Base-by-base conservation (phyloP, 2,329 filamentous ascomycete species). In the Cytospora paraplurivora region DNA sequence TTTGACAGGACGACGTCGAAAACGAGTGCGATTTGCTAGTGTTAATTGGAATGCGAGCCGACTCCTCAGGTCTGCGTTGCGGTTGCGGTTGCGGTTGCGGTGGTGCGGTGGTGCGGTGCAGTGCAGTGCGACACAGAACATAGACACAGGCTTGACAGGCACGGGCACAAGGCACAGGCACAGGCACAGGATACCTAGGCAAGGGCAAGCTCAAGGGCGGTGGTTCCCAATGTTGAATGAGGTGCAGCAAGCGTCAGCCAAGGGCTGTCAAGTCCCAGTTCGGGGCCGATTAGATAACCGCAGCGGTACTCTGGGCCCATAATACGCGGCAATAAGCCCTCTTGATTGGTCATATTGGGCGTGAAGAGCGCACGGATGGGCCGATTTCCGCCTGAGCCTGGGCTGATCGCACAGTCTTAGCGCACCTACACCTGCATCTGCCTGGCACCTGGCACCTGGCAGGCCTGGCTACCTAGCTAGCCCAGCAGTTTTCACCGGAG, bases 361-460 rank as follows among this genome's bases (percentile, higher is more conserved):
- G 17, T 44, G 41, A n/a, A 47, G 44, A 11, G 19, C n/a, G n/a
- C 15, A 44, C 13, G 44, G n/a, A 68, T 69, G 68, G 68, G 68
- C 62, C 68, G 68, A 68, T 69, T 61, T 68, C 66, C 63, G 67
- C 62, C 60, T 63, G 62, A 66, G 67, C 69, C 68, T 69, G 68
- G 66, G 68, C 68, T 69, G 68, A 69, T 69, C 62, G 62, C 33
- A 37, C 44, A 51, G 47, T 65, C 41, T 58, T 61, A 61, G 58
- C 51, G 58, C 58, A 12, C n/a, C 47, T 52, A 7, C 54, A 55
- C 32, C 58, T 35, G 27, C n/a, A n/a, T n/a, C n/a, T 44, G 51
- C 41, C n/a, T 44, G n/a, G n/a, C n/a, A n/a, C 27, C 27, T 27
- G 27, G 27, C 27, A 27, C 27, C 27, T 27, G 27, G 27, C 27